Conservation (phyloP, 2,329 filamentous ascomycete genomes). For the Ilyonectria sp. region DNA sequence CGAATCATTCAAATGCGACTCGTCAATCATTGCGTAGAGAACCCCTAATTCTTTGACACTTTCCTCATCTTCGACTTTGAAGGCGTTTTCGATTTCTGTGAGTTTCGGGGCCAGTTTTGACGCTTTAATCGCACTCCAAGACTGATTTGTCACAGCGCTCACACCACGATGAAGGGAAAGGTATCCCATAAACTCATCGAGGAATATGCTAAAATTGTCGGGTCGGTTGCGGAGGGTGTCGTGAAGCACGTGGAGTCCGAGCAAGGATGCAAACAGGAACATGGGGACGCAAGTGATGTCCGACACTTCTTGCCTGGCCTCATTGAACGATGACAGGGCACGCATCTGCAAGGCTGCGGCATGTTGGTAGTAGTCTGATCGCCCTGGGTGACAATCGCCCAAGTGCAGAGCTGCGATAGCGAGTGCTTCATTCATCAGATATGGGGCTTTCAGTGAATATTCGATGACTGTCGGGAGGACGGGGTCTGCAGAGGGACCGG, state of each 20-base stretch:
- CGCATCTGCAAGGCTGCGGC: slow-evolving; percentile 21
- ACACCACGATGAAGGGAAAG: slow-evolving; percentile 30
- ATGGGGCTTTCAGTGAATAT: slow-evolving; percentile 21
- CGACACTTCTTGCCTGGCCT: slow-evolving; percentile 7
- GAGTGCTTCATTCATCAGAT: slow-evolving; percentile 35
- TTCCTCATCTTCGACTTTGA: no score
- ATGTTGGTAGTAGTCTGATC: background rate
- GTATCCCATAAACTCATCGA: slow-evolving; percentile 17
- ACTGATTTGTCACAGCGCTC: background rate
- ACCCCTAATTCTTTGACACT: background rate
- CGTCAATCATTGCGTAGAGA: slow-evolving; percentile 2
- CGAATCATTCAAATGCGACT: background rate
- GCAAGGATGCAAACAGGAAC: slow-evolving; percentile 29
- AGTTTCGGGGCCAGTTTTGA: background rate
- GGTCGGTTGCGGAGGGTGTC: slow-evolving; percentile 11
- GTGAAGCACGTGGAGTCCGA: slow-evolving; percentile 29
- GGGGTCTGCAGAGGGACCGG: background rate
- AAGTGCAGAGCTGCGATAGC: slow-evolving; percentile 33
- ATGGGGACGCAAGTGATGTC: slow-evolving; percentile 23
- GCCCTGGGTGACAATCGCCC: background rate
- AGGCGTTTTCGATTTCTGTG: background rate
- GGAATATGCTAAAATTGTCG: slow-evolving; percentile 4
- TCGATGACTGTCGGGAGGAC: background rate
- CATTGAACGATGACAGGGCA: slow-evolving; percentile 30
- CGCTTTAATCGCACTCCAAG: slow-evolving; percentile 3